Percentiles rank a stretch among this genome's conserved stretches.
Conservation (phyloP, 805 yeast species). For the Starmerella sirachaensis region DNA sequence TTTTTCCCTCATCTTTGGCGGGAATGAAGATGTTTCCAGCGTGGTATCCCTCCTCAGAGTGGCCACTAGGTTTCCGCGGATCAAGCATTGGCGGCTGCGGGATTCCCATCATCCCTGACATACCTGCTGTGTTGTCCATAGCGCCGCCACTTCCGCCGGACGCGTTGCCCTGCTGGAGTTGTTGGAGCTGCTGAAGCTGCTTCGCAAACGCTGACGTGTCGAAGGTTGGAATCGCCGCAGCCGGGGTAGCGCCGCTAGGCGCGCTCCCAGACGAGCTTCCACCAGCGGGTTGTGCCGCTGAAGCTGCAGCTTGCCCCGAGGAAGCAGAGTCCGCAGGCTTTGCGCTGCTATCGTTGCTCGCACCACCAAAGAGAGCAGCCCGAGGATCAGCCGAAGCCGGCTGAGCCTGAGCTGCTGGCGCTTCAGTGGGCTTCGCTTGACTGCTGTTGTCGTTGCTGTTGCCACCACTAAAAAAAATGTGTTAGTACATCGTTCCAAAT, state of each 20-base stretch:
- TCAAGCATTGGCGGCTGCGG: too few species aligned
- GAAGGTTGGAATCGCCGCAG: slow-evolving; percentile 19
- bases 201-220: slow-evolving; percentile 22
- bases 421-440: not conserved
- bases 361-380: slow-evolving; percentile 3
- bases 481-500: slow-evolving; percentile 24
- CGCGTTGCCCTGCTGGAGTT: slow-evolving; percentile 16
- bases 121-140: not conserved
- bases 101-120: not conserved
- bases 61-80: slow-evolving; percentile 17
- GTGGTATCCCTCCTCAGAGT: slow-evolving; percentile 21
- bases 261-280: slow-evolving; percentile 16
- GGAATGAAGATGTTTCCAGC: slow-evolving; percentile 38
- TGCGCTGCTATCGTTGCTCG: not conserved
- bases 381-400: slow-evolving; percentile 6
- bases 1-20: slow-evolving; percentile 67
- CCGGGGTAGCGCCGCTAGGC: slow-evolving; percentile 12
- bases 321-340: not conserved
- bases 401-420: not conserved
- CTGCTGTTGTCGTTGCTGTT: slow-evolving; percentile 21
- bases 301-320: too few species aligned
- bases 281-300: slow-evolving; percentile 5
- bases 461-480: slow-evolving; percentile 25
- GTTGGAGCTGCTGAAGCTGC: slow-evolving; percentile 24
- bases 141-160: not conserved